Evolutionary conservation across 192 early-diverging fungal species (phyloP), one percentile per base, ranked within the genome.

Genomic region (Coemansia sp.): DNA sequence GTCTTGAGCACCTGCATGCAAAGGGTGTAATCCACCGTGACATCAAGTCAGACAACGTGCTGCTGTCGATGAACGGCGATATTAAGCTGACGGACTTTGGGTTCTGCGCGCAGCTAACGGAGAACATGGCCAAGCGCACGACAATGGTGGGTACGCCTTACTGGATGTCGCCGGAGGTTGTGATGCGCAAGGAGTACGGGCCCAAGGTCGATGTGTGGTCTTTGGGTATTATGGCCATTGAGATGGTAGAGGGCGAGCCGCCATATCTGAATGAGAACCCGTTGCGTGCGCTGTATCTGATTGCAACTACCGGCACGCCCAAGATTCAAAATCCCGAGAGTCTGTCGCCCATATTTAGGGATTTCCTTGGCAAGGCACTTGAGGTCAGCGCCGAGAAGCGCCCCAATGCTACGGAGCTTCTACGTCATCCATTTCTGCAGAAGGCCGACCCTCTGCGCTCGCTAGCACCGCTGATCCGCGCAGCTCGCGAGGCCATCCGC

Each of bases 231-330:
- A 97, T 96, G 94, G 93, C 91, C 0, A 95, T 96, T 61, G 94
- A 97, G 74, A 96, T 97, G 95, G 88, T 97, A 62, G 95, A 97
- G 75, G 90, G 91, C 60, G 95, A 97, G 69, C 95, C 94, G 10
- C 95, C 95, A 55, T 97, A 97, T 64, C 74, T 97, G 70, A 89
- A 96, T 64, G 95, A 97, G 80, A 92, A 95, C 69, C 93, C 95
- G 31, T 83, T 97, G 64, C 90, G 92, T 77, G 95, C 95, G 19
- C 80, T 96, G 56, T 97, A 95, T 59, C 79, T 97, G 67, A 96
- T 97, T 80, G 95, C 94, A 6, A 97, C 94, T 50, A 96, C 94
- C 67, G 95, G 95, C 59, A 97, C 94, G 9, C 95, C 95, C 6
- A 90, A 89, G 57, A 80, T 95, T 20, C 92, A 95, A 80, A 83